These are phyloP conservation scores for Syncephalastrum contaminatum DNA, from an alignment of 371 early-diverging fungal species.

Conservation along the genomic window DNA sequence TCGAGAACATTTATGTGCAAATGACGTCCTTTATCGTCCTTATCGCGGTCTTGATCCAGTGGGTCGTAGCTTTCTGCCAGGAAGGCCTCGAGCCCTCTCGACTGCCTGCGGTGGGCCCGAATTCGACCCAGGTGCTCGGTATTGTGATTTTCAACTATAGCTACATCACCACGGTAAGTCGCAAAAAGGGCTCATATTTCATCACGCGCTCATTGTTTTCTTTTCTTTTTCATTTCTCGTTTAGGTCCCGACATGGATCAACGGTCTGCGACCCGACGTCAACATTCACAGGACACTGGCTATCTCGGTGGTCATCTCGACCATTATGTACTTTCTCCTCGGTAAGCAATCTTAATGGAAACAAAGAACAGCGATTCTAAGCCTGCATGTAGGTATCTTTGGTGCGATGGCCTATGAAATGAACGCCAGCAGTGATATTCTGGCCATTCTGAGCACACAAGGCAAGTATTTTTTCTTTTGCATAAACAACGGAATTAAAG, in stretches of 20 bases:
- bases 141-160: conserved; percentile 64
- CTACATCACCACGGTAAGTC: conserved; percentile 53
- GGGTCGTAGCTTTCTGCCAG: conserved; percentile 54
- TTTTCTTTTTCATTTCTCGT: neutral
- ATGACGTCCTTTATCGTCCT: conserved; percentile 52
- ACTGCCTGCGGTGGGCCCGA: conserved; percentile 46
- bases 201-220: neutral
- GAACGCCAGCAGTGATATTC: conserved; percentile 47
- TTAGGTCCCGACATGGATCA: conserved; percentile 64
- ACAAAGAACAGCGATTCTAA: neutral
- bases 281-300: conserved; percentile 54
- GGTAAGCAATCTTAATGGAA: conserved; percentile 18
- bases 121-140: conserved; percentile 54
- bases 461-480: too few species aligned
- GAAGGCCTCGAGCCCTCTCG: conserved; percentile 46
- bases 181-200: too few species aligned
- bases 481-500: neutral
- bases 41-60: conserved; percentile 46
- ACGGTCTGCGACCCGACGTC: conserved; percentile 49
- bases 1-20: conserved; percentile 59
- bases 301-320: conserved; percentile 48
- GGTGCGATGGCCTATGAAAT: conserved; percentile 61
- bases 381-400: conserved; percentile 33
- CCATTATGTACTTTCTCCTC: conserved; percentile 44
- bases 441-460: conserved; percentile 35